A percentile compares a stretch with the other conserved stretches of the same genome.
phyloP scores from a whole-genome alignment of 306 rosid genomes.

The Lablab purpureus region DNA sequence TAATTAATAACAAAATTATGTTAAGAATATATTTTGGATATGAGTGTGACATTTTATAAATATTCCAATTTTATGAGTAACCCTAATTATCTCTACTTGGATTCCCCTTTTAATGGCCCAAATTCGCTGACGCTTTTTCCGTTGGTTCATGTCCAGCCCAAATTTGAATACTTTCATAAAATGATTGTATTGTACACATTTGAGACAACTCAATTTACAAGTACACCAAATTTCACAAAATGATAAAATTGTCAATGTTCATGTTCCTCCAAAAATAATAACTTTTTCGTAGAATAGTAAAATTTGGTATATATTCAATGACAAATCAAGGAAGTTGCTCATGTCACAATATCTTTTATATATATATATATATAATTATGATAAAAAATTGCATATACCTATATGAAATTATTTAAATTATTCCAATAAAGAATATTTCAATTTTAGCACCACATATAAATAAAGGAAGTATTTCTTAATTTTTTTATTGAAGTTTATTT shows the following conservation, averaged over 20 bases:
- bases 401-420: background rate
- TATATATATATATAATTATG: background rate
- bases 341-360: background rate
- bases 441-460: no score
- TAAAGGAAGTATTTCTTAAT: no score
- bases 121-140: background rate
- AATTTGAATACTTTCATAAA: background rate
- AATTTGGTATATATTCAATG: background rate
- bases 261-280: background rate
- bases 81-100: background rate
- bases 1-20: no score
- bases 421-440: no score
- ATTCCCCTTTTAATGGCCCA: background rate
- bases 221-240: background rate
- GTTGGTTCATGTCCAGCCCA: background rate
- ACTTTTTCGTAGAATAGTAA: background rate
- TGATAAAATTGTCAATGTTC: background rate
- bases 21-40: no score
- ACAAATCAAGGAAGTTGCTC: background rate
- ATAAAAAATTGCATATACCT: background rate
- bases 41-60: background rate
- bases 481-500: no score
- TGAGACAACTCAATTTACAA: conserved; percentile 22
- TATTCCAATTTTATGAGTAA: background rate
- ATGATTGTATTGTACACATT: background rate